phyloP scores from a whole-genome alignment of 352 stramenopile species.

The Saprolegnia diclina region DNA sequence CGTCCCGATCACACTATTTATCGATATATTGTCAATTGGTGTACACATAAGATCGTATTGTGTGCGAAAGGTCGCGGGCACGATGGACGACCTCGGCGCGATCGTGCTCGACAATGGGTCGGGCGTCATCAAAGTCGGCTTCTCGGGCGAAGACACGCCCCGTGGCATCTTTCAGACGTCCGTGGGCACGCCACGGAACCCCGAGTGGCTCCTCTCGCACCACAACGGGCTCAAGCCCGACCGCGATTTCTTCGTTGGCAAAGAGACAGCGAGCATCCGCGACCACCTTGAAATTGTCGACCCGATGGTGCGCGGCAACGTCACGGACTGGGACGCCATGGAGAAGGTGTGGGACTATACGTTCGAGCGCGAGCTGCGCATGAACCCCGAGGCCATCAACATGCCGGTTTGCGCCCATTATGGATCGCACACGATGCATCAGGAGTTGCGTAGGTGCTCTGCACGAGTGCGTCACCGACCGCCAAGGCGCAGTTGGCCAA shows the following conservation, averaged over 20 bases:
- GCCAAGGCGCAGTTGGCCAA: slow-evolving; percentile 66
- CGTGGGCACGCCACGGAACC: slow-evolving; percentile 65
- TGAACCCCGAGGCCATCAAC: slow-evolving; percentile 67
- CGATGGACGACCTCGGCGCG: slow-evolving; percentile 37
- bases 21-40: no score
- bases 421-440: background rate
- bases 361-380: slow-evolving; percentile 67
- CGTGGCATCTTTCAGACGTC: slow-evolving; percentile 63
- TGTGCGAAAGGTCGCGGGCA: no score
- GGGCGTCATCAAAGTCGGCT: slow-evolving; percentile 72
- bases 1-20: no score
- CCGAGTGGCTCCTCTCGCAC: slow-evolving; percentile 72
- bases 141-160: slow-evolving; percentile 78
- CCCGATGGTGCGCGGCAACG: slow-evolving; percentile 67
- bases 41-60: no score
- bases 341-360: slow-evolving; percentile 83
- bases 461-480: slow-evolving; percentile 49
- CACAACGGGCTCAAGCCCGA: slow-evolving; percentile 55
- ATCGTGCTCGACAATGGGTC: slow-evolving; percentile 87
- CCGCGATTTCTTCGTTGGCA: slow-evolving; percentile 60
- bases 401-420: slow-evolving; percentile 39
- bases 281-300: slow-evolving; percentile 64
- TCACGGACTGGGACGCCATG: slow-evolving; percentile 82
- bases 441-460: slow-evolving; percentile 41
- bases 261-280: slow-evolving; percentile 56